Evolutionary conservation across 176 grass and related monocot genomes (phyloP), one percentile per base, ranked within the genome.

Genomic region (Aegilops longissima): DNA sequence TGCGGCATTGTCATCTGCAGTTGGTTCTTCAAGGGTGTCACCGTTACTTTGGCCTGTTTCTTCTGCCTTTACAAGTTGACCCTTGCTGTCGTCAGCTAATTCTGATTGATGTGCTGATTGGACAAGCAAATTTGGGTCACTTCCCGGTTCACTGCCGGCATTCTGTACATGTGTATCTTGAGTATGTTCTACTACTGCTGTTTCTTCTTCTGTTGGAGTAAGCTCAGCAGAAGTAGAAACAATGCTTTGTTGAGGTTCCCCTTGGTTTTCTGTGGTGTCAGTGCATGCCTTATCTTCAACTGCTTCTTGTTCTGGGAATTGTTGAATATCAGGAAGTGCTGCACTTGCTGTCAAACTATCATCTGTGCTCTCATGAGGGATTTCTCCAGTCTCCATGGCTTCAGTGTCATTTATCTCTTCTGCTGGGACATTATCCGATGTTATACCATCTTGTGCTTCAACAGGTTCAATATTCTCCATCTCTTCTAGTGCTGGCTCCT

Each of bases 201-300:
- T 76, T 4, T 86, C n/a, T 76, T 90, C 62, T 86, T 85, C 83
- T 70, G 27, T 29, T 70, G 36, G 27, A 62, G 35, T 86, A 70
- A 5, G 47, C 10, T 90, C 35, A 5, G 59, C 88, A 70, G 61
- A 81, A 89, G 62, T 36, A 77, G 78, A 82, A 21, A 33, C 4
- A 51, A 34, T 62, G 38, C 39, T 73, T 79, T 49, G 12, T 47
- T 61, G 62, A 71, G 70, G n/a, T 75, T 90, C 78, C 68, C 13
- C 72, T 51, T 79, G 61, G 34, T 82, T n/a, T 70, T 90, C 77
- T n/a, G 64, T 63, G 39, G 62, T 77, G 62, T 69, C 21, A 63
- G 29, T 63, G 83, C 21, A 61, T 29, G 61, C 56, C 16, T 58
- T 64, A n/a, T 77, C 62, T 70, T 90, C 71, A 39, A 63, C 78